Evolutionary conservation across 2,329 filamentous ascomycete species (phyloP), one percentile per base, ranked within the genome.

Genomic region (Xylaria sp.): DNA sequence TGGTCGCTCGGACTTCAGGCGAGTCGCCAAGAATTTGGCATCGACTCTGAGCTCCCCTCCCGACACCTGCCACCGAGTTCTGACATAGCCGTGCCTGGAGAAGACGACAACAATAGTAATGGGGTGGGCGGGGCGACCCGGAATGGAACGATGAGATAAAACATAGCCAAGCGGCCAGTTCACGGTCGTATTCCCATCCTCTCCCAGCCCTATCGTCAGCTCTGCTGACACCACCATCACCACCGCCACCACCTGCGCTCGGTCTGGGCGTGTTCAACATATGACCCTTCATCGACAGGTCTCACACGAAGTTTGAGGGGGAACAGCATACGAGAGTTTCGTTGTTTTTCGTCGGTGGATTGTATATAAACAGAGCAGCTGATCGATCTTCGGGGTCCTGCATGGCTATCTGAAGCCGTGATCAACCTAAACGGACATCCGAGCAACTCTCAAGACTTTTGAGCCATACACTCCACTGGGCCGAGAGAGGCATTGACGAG

Each of bases 21-120:
- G 22, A 37, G 34, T 29, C 48, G 50, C 48, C 50, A 54, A 54
- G 55, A 6, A 16, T 48, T 57, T 54, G 40, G 55, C 50, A 34
- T 39, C 39, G 24, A 47, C 40, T 44, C 19, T 44, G 42, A 21
- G 16, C 6, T 48, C 22, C 29, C 46, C 20, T 17, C 39, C 37
- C 39, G 42, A 17, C 39, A 34, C 24, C 16, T 2, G 18, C 9
- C n/a, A 13, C 39, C 9, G 21, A 42, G n/a, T 26, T 34, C n/a
- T 41, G 26, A 52, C 39, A 24, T 29, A 46, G 13, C 8, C 13
- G 16, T 39, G 37, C 45, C 48, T 45, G 41, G 37, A 21, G 37
- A 42, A 37, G 16, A 39, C 29, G 29, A 13, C 11, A 34, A 34
- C 29, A 13, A 13, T 7, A 34, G 11, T 13, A 7, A 34, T 34